phyloP scores from a whole-genome alignment of 371 early-diverging fungal genomes.

The Dichotomocladium elegans region DNA sequence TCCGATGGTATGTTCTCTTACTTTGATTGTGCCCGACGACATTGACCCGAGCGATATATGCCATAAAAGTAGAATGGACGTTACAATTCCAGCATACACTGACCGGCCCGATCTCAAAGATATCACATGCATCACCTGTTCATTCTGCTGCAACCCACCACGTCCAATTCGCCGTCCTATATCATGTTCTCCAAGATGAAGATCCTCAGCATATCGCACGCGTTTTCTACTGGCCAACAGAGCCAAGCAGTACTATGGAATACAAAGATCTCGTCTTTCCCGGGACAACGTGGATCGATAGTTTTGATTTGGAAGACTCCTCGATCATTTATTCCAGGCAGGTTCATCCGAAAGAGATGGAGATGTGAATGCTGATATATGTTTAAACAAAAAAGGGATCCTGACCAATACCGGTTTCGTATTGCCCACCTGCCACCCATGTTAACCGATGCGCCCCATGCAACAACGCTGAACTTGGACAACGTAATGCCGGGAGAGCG shows the following conservation, averaged over 20 bases:
- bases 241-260: constrained; percentile 10
- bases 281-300: constrained; percentile 33
- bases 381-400: no score
- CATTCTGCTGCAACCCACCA: neutral
- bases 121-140: constrained; percentile 12
- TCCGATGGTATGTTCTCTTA: neutral
- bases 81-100: constrained; percentile 23
- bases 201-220: constrained; percentile 26
- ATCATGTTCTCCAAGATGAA: constrained; percentile 34
- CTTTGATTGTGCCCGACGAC: neutral
- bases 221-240: constrained; percentile 24
- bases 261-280: constrained; percentile 39
- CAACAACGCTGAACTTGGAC: constrained; percentile 18
- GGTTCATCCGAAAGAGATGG: no score
- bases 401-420: constrained; percentile 34
- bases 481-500: constrained; percentile 10
- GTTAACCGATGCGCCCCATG: constrained; percentile 20
- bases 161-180: constrained; percentile 27
- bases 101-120: constrained; percentile 24
- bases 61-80: constrained; percentile 18
- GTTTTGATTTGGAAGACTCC: constrained; percentile 28
- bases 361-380: no score
- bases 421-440: constrained; percentile 22
- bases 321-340: constrained; percentile 38
- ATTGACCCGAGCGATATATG: no score